Percentiles rank a stretch among this genome's conserved stretches.
These are phyloP conservation scores for Acephala macrosclerotiorum DNA, from an alignment of 2,329 filamentous ascomycete genomes.

Conservation along the genomic window DNA sequence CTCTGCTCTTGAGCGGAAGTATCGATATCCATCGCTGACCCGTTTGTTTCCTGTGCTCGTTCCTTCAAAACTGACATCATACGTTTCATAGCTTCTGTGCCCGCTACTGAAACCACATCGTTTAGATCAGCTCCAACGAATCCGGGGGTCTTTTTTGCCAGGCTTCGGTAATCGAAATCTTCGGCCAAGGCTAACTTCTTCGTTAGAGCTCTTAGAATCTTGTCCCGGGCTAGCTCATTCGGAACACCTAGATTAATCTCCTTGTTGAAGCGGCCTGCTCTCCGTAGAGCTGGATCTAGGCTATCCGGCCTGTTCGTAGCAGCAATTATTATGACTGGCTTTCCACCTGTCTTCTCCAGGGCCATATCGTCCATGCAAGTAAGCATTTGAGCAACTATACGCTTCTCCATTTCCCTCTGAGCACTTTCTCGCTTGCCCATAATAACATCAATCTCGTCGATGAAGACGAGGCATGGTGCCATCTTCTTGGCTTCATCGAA, in stretches of 20 bases:
- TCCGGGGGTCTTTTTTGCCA: slow-evolving; percentile 88
- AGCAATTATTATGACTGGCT: slow-evolving; percentile 87
- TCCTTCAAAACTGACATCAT: slow-evolving; percentile 45
- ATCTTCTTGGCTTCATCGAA: slow-evolving; percentile 88
- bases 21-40: slow-evolving; percentile 45
- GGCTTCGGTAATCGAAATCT: slow-evolving; percentile 74
- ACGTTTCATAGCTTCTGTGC: slow-evolving; percentile 47
- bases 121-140: slow-evolving; percentile 92
- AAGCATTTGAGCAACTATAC: slow-evolving; percentile 83
- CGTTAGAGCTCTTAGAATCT: slow-evolving; percentile 79
- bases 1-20: slow-evolving; percentile 17
- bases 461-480: slow-evolving; percentile 89
- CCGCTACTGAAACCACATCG: slow-evolving; percentile 57
- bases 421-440: slow-evolving; percentile 84
- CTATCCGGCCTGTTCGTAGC: slow-evolving; percentile 90
- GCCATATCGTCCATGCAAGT: slow-evolving; percentile 87
- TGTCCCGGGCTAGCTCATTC: slow-evolving; percentile 76
- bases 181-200: slow-evolving; percentile 67
- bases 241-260: slow-evolving; percentile 91
- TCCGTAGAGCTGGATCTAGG: slow-evolving; percentile 78
- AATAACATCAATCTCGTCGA: slow-evolving; percentile 92
- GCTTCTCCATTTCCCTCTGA: slow-evolving; percentile 87
- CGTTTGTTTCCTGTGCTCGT: slow-evolving; percentile 25
- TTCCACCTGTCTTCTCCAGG: slow-evolving; percentile 73
- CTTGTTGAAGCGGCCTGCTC: slow-evolving; percentile 79